Evolutionary conservation across 164 flowering plant genomes (phyloP).

Genomic region (Chimonanthus praecox): DNA sequence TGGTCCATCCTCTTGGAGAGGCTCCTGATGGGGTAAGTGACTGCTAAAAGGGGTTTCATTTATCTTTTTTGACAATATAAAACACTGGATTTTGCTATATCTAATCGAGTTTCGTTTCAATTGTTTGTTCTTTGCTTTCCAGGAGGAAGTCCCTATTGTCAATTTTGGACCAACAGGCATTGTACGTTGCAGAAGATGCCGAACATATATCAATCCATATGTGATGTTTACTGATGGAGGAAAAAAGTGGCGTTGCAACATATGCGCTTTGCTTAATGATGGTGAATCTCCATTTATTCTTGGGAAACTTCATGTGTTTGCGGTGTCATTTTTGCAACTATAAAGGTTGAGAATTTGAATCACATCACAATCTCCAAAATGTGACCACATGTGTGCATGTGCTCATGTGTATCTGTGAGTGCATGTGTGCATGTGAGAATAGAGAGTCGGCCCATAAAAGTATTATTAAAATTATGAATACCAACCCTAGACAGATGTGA

Average conservation of each 20-base stretch:
- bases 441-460: no score
- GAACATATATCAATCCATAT: slow-evolving; percentile 91
- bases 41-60: slow-evolving; percentile 3
- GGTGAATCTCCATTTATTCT: slow-evolving; percentile 37
- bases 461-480: no score
- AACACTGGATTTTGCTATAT: no score
- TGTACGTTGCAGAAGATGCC: slow-evolving; percentile 91
- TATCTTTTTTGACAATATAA: no score
- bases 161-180: slow-evolving; percentile 80
- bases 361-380: no score
- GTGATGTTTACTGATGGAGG: slow-evolving; percentile 89
- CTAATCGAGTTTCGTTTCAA: background rate
- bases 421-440: no score
- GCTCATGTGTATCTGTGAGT: no score
- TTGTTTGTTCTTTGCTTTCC: slow-evolving; percentile 14
- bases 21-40: slow-evolving; percentile 85
- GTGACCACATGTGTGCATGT: no score
- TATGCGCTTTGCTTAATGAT: slow-evolving; percentile 85
- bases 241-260: slow-evolving; percentile 95
- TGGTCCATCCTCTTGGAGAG: slow-evolving; percentile 94
- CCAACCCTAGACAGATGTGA: no score
- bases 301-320: no score
- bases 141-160: slow-evolving; percentile 93
- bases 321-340: no score
- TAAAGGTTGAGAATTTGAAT: no score